Evolutionary conservation across 805 yeast species (phyloP).

Genomic region (Hagleromyces aurorensis): DNA sequence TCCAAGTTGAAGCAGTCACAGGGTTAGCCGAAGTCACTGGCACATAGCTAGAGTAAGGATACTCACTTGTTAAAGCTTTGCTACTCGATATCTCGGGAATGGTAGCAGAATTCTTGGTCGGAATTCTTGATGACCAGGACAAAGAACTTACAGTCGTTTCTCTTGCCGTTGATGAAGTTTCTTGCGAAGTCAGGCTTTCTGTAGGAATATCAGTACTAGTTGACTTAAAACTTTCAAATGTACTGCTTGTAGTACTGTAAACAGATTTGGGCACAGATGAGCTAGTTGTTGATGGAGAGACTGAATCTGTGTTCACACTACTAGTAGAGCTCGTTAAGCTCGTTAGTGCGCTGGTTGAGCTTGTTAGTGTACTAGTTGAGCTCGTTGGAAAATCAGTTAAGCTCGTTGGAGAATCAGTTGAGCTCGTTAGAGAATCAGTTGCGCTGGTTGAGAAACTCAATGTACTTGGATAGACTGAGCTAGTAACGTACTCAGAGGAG

Average conservation of each 20-base stretch:
- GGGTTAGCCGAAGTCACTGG: no score
- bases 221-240: not conserved
- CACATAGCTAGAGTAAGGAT: no score
- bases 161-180: no score
- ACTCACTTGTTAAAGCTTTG: no score
- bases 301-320: not conserved
- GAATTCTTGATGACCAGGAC: no score
- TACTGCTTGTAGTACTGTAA: not conserved
- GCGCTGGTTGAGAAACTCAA: no score
- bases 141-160: no score
- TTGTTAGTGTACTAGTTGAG: not conserved
- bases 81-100: no score
- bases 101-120: no score
- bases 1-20: no score
- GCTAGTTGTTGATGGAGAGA: constrained; percentile 1
- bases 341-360: not conserved
- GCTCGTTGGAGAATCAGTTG: not conserved
- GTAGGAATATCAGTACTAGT: constrained; percentile 2
- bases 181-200: not conserved
- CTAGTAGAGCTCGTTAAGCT: not conserved
- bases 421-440: not conserved
- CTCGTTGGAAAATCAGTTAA: not conserved
- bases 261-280: not conserved
- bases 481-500: no score
- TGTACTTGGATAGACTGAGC: no score